Conservation (phyloP, 176 grass and related monocot genomes). For the Dendrocalamus sinicus region DNA sequence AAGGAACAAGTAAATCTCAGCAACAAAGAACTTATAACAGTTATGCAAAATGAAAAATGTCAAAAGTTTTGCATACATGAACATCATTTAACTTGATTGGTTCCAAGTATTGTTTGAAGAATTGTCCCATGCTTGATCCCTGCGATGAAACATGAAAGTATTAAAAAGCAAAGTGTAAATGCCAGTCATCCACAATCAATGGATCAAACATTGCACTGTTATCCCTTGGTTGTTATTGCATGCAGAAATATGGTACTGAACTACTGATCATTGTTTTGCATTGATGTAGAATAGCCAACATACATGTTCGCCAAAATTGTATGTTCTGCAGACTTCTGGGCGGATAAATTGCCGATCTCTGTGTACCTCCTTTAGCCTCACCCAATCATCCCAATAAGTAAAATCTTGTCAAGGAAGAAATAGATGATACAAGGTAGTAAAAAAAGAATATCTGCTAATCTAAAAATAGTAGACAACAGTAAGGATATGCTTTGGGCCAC, state of each 20-base stretch:
- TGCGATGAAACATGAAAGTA: constrained; percentile 45
- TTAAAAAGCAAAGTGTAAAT: constrained; percentile 36
- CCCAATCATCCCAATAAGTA: constrained; percentile 99
- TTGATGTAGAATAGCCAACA: constrained; percentile 40
- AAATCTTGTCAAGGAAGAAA: constrained; percentile 82
- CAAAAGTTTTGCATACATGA: constrained; percentile 57
- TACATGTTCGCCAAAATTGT: constrained; percentile 99
- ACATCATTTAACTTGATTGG: constrained; percentile 93
- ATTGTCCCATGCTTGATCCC: constrained; percentile 97
- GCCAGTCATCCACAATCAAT: background rate
- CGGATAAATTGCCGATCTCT: constrained; percentile 85
- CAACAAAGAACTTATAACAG: constrained; percentile 1
- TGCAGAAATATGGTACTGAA: background rate
- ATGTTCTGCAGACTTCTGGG: constrained; percentile 96
- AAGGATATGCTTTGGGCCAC: constrained; percentile 99
- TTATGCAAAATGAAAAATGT: constrained; percentile 16
- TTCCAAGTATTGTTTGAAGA: constrained; percentile 82
- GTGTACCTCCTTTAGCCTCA: constrained; percentile 94
- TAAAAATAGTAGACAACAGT: constrained; percentile 26
- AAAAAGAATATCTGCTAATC: background rate
- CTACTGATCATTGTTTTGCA: background rate
- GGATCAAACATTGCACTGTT: constrained; percentile 12
- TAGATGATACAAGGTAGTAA: constrained; percentile 21
- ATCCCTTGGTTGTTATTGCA: background rate
- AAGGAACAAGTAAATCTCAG: constrained; percentile 41